A percentile compares a stretch with the other conserved stretches of the same genome.
Conservation (phyloP, 805 yeast species). For the Wickerhamiella azyma region DNA sequence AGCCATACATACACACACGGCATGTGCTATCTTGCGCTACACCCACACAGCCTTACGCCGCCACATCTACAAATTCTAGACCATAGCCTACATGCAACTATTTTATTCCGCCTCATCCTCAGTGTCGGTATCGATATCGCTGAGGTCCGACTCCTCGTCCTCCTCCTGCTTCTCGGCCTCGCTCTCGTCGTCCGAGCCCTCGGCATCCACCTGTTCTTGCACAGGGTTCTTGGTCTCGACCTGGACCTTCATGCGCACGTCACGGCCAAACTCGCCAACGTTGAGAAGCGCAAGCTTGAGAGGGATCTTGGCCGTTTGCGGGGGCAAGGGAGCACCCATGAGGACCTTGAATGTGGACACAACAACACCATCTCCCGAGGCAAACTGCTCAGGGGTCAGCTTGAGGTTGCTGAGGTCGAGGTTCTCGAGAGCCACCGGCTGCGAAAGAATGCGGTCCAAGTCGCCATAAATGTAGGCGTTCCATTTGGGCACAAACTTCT, state of each 20-base stretch:
- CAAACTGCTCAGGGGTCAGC: conserved; percentile 36
- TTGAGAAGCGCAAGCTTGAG: conserved; percentile 61
- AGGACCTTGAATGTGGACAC: conserved; percentile 69
- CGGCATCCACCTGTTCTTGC: conserved; percentile 20
- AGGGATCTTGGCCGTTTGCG: conserved; percentile 44
- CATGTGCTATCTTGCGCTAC: too few species aligned
- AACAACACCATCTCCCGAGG: conserved; percentile 28
- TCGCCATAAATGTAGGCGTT: conserved; percentile 55
- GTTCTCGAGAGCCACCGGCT: conserved; percentile 32
- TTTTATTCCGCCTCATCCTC: conserved; percentile 35
- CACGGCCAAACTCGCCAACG: conserved; percentile 70
- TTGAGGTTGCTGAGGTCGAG: conserved; percentile 43
- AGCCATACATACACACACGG: too few species aligned
- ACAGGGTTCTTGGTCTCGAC: conserved; percentile 54
- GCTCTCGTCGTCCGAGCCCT: conserved; percentile 23
- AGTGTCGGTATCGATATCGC: conserved; percentile 51
- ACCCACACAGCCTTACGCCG: too few species aligned
- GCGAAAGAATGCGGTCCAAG: conserved; percentile 51
- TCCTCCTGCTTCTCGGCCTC: conserved; percentile 23
- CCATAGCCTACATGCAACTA: not conserved
- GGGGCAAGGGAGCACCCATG: conserved; percentile 67
- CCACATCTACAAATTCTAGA: too few species aligned
- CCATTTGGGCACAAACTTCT: conserved; percentile 38
- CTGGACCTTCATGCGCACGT: conserved; percentile 53
- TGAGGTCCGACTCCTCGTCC: conserved; percentile 31